Evolutionary conservation across 192 early-diverging fungal species (phyloP), one percentile per base, ranked within the genome.

Genomic region (Blastocladiella britannica): DNA sequence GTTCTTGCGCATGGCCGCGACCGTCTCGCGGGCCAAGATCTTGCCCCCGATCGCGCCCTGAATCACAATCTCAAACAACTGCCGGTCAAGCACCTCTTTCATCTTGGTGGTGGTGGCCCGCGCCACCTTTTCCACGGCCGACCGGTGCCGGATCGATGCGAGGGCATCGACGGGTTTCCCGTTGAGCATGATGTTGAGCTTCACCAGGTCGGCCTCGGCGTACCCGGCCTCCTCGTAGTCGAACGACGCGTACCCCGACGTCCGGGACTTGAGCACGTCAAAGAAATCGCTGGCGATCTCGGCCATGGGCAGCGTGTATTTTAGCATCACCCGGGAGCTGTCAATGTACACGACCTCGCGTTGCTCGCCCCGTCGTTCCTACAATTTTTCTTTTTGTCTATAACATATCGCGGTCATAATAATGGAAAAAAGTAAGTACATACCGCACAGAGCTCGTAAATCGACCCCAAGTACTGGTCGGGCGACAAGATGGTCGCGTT

Each of bases 281-380:
- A 88, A 92, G 68, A 97, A 97, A 61, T 95, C 87, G 4, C 82
- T 89, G 12, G 95, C 84, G 26, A 97, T 87, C 63, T 97, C 94
- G 0, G 88, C 81, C 68, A 93, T 77, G 2, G 94, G 94, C 22
- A 97, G 62, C 53, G 63, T 67, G 61, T 91, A 95, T 67, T 85
- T 89, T 63, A 93, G 72, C 63, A 91, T 73, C 0, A 87, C 86
- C 22, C 89, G 75, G 23, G 70, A 72, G 47, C 92, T 86, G 62
- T 92, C 89, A 12, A 97, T 72, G 60, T 81, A 91, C 9, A 83
- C 82, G 68, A 88, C 88, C 24, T 92, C 88, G n/a, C 76, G 60
- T 57, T 87, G 83, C 52, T 89, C 85, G 29, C 88, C 88, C 55
- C 93, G 72, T 28, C 84, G 76, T 0, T 71, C n/a, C n/a, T n/a